phyloP scores from a whole-genome alignment of 1,139 yeast species.

The Suhomyces coccinellae region DNA sequence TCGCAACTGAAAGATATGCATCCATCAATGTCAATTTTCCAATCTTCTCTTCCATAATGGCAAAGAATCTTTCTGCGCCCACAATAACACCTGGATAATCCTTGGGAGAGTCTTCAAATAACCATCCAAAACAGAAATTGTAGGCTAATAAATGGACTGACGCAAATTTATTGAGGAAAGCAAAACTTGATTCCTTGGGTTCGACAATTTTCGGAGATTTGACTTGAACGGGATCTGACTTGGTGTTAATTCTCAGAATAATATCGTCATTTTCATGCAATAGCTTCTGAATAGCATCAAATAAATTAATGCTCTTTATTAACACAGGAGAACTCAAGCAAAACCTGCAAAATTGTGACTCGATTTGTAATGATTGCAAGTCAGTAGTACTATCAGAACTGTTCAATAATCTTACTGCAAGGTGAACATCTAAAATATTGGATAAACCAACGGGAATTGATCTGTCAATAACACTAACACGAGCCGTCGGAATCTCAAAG shows the following conservation, averaged over 20 bases:
- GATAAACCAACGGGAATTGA: constrained; percentile 45
- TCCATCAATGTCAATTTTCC: constrained; percentile 68
- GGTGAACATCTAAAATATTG: constrained; percentile 44
- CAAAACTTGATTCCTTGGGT: constrained; percentile 2
- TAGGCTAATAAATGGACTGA: constrained; percentile 62
- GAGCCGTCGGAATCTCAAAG: constrained; percentile 41
- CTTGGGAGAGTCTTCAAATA: constrained; percentile 49
- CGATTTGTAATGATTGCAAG: constrained; percentile 52
- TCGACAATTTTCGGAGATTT: not conserved
- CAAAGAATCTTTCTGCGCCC: constrained; percentile 73
- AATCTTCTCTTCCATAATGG: constrained; percentile 57
- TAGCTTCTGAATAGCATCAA: constrained; percentile 2
- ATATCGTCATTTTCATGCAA: not conserved
- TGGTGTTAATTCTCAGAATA: not conserved
- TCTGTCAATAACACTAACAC: constrained; percentile 39
- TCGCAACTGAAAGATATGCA: constrained; percentile 66
- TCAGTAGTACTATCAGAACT: constrained; percentile 19
- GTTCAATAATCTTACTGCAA: constrained; percentile 39
- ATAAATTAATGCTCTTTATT: constrained; percentile 33
- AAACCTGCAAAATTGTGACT: constrained; percentile 57
- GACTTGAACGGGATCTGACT: not conserved
- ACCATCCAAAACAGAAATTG: constrained; percentile 76
- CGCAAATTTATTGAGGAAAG: constrained; percentile 31
- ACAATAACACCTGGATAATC: constrained; percentile 66
- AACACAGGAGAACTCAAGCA: constrained; percentile 56